These are phyloP conservation scores for Pichia deserticola DNA, from an alignment of 805 yeast species.

Conservation along the genomic window DNA sequence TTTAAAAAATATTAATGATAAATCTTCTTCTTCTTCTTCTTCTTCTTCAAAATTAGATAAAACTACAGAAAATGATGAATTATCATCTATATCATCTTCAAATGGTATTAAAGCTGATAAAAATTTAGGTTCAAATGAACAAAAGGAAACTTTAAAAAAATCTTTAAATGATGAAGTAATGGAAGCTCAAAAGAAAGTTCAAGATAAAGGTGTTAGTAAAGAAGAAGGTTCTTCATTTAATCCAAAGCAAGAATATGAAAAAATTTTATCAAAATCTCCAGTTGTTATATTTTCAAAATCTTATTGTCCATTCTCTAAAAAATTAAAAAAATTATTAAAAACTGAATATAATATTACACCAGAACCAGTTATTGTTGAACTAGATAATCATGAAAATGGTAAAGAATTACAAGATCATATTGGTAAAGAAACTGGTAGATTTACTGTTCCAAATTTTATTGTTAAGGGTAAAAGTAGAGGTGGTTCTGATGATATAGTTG, in stretches of 20 bases:
- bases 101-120: conserved; percentile 7
- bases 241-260: conserved; percentile 46
- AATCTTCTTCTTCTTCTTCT: background rate
- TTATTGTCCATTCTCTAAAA: conserved; percentile 70
- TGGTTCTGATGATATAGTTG: conserved; percentile 76
- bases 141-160: conserved; percentile 4
- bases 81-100: background rate
- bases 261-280: conserved; percentile 55
- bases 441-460: conserved; percentile 85
- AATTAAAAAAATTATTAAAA: conserved; percentile 57
- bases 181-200: conserved; percentile 8
- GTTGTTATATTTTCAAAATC: conserved; percentile 56
- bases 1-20: conserved; percentile 11
- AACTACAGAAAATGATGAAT: background rate
- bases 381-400: conserved; percentile 77
- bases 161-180: background rate
- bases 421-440: conserved; percentile 61
- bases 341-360: conserved; percentile 68
- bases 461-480: conserved; percentile 74
- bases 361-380: conserved; percentile 63
- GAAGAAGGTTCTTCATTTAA: conserved; percentile 29
- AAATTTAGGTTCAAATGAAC: conserved; percentile 4
- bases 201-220: conserved; percentile 2
- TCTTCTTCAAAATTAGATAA: background rate
- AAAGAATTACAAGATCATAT: conserved; percentile 66